Percentiles rank a stretch among this genome's conserved stretches.
phyloP scores from a whole-genome alignment of 176 grass and related monocot species.

The Eleusine coracana region DNA sequence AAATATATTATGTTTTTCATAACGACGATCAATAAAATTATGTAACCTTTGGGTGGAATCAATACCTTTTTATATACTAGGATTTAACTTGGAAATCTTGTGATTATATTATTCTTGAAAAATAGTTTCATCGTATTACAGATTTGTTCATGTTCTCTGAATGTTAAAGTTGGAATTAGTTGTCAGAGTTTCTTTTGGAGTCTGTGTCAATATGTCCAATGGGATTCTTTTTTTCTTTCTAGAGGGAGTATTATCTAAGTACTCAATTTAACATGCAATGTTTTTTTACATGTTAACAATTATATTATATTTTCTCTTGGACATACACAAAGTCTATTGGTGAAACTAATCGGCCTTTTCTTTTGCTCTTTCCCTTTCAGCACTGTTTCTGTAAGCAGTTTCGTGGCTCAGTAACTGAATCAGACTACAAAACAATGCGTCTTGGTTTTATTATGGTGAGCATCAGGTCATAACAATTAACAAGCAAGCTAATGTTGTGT shows the following conservation, averaged over 20 bases:
- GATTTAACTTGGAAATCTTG: neutral
- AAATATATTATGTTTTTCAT: neutral
- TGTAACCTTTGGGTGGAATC: neutral
- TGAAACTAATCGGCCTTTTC: slow-evolving; percentile 33
- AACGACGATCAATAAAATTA: neutral
- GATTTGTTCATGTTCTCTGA: neutral
- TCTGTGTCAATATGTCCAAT: no score
- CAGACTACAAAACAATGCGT: slow-evolving; percentile 82
- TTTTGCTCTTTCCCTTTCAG: slow-evolving; percentile 38
- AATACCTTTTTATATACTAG: neutral
- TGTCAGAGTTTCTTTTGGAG: neutral
- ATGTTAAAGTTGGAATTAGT: neutral
- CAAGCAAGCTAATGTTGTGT: neutral
- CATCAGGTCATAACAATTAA: slow-evolving; percentile 1
- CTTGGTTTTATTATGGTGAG: slow-evolving; percentile 73
- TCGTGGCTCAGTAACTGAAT: slow-evolving; percentile 66
- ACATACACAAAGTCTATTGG: neutral
- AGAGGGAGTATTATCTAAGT: neutral
- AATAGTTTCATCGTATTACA: neutral
- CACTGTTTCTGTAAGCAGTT: slow-evolving; percentile 92
- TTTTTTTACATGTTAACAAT: neutral
- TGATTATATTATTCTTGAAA: neutral
- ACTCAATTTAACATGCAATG: neutral
- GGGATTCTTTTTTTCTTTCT: no score
- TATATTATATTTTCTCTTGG: neutral